A percentile compares a stretch with the other conserved stretches of the same genome.
phyloP scores from a whole-genome alignment of 768 basidiomycete species.

The Phaeolepiota aurea region DNA sequence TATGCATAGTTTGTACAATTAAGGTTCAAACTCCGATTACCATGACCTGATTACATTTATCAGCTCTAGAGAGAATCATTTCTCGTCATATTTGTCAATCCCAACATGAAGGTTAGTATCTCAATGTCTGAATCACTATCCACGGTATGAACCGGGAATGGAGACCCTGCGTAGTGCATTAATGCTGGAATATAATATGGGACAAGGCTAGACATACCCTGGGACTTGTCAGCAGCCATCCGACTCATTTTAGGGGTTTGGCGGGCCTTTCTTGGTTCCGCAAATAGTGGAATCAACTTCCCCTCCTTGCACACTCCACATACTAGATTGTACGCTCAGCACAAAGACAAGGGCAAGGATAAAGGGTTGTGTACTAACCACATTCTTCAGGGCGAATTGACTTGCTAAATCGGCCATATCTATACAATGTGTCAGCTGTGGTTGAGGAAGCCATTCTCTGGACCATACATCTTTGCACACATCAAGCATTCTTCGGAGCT shows the following conservation, averaged over 20 bases:
- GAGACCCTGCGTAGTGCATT: slow-evolving; percentile 22
- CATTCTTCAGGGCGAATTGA: slow-evolving; percentile 62
- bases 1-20: slow-evolving; percentile 24
- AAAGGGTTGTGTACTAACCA: slow-evolving; percentile 28
- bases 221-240: slow-evolving; percentile 33
- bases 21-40: slow-evolving; percentile 26
- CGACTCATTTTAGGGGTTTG: slow-evolving; percentile 30
- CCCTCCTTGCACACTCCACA: slow-evolving; percentile 63
- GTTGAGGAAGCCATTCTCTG: slow-evolving; percentile 10
- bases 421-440: slow-evolving; percentile 1
- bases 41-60: not conserved
- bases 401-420: slow-evolving; percentile 69
- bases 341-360: no score
- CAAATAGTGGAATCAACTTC: slow-evolving; percentile 49
- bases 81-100: slow-evolving; percentile 10
- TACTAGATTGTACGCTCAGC: slow-evolving; percentile 26
- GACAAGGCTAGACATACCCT: slow-evolving; percentile 24
- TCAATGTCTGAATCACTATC: slow-evolving; percentile 27
- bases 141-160: slow-evolving; percentile 9
- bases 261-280: slow-evolving; percentile 21
- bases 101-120: slow-evolving; percentile 17
- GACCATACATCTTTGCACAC: slow-evolving; percentile 64
- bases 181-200: not conserved
- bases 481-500: slow-evolving; percentile 44
- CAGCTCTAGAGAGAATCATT: not conserved